These are phyloP conservation scores for Albugo candida DNA, from an alignment of 352 stramenopile species.

Conservation along the genomic window DNA sequence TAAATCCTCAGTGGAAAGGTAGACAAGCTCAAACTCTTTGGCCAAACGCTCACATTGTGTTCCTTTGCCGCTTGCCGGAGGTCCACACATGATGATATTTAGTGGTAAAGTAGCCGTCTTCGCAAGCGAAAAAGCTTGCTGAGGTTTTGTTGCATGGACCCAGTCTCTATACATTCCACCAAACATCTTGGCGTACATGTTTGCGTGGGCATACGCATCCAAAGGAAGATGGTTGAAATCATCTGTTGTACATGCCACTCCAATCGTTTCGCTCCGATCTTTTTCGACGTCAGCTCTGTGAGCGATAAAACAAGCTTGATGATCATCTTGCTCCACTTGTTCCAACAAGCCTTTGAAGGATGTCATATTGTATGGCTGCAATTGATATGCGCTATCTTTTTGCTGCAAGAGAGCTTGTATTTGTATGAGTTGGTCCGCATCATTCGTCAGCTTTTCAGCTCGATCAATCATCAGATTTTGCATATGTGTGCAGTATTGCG, in stretches of 20 bases:
- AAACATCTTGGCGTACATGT: slow-evolving; percentile 34
- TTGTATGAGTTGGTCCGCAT: slow-evolving; percentile 14
- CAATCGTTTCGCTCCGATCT: not conserved
- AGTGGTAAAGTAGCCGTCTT: slow-evolving; percentile 10
- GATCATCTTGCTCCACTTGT: slow-evolving; percentile 22
- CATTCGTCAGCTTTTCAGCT: slow-evolving; percentile 2
- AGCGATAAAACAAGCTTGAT: slow-evolving; percentile 31
- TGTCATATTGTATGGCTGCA: slow-evolving; percentile 21
- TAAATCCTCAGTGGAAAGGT: slow-evolving; percentile 79
- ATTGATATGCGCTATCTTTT: slow-evolving; percentile 16
- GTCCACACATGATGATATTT: slow-evolving; percentile 78
- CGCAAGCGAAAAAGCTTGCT: not conserved
- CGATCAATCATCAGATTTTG: slow-evolving; percentile 17
- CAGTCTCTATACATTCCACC: slow-evolving; percentile 31
- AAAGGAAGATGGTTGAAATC: not conserved
- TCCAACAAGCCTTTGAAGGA: slow-evolving; percentile 6
- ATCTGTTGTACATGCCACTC: not conserved
- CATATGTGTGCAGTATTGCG: slow-evolving; percentile 15
- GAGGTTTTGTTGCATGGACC: slow-evolving; percentile 5
- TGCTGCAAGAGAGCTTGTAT: slow-evolving; percentile 15
- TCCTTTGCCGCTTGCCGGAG: slow-evolving; percentile 86
- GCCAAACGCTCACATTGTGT: slow-evolving; percentile 83
- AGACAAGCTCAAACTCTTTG: slow-evolving; percentile 60
- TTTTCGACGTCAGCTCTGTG: slow-evolving; percentile 15
- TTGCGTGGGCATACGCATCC: slow-evolving; percentile 10